Base-by-base conservation (phyloP, 306 rosid species). In the Casuarina equisetifolia region DNA sequence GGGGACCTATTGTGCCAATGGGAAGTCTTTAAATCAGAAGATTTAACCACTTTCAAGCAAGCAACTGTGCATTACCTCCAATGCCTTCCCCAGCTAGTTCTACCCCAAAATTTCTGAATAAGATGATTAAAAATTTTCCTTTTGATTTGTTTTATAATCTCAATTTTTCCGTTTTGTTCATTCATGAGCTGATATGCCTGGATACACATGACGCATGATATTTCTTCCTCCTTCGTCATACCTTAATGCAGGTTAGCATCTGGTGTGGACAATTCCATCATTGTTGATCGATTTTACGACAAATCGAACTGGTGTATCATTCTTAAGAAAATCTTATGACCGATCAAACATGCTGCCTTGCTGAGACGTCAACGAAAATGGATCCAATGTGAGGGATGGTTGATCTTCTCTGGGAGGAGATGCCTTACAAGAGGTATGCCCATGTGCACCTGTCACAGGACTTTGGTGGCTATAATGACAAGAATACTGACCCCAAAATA, bases 251-350 rank as follows among this genome's bases (percentile, higher is more conserved):
- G 97, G 83, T 85, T 95, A 76, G 85, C 84, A 50, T 84, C 87
- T 74, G 97, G 94, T 68, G 82, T 92, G 83, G 84, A 81, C 74
- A 84, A 87, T 69, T 91, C 92, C 13, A 85, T 86, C 74, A 74
- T 95, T 52, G 89, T 95, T 4, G 98, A 95, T 78, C 87, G 80
- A 61, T 92, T 95, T 91, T 92, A 79, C 59, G 96, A 95, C 86
- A 95, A 95, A 84, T 91, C 98, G 67, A 95, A 95, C 85, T 95
- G 96, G 99, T 91, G 98, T 54, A 82, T 92, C 80, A 82, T 90
- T 87, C 97, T 95, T 19, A 90, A 95, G 90, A 95, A 84, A 84
- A 86, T 79, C 9, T 50, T 45, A 43, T 96, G 88, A 88, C 64
- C 32, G 59, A 75, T 61, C 54, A 73, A 76, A 13, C 49, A 15